A percentile compares a stretch with the other conserved stretches of the same genome.
These are phyloP conservation scores for Podaxis sp. DNA, from an alignment of 768 basidiomycete species.

Conservation along the genomic window DNA sequence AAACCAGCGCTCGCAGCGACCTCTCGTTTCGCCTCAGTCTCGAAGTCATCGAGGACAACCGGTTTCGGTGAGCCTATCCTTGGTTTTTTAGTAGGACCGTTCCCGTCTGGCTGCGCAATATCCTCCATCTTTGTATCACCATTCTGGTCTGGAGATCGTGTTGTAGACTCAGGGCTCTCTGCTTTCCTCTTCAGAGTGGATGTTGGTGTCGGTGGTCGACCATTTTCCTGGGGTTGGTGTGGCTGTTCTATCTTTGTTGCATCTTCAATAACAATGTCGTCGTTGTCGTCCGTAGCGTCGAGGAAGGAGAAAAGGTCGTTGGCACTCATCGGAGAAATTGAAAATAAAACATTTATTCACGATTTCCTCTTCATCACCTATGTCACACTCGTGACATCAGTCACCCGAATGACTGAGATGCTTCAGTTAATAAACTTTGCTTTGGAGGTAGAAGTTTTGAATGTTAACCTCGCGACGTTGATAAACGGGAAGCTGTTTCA, in stretches of 20 bases:
- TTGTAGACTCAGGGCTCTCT: conserved; percentile 20
- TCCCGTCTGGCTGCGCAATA: conserved; percentile 22
- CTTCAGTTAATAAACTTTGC: too few species aligned
- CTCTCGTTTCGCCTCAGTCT: conserved; percentile 91
- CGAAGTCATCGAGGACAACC: conserved; percentile 89
- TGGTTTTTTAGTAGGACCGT: conserved; percentile 55
- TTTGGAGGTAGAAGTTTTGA: too few species aligned
- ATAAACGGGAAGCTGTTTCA: too few species aligned
- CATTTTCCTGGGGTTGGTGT: conserved; percentile 30
- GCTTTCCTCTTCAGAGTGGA: conserved; percentile 46
- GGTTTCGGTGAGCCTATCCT: conserved; percentile 67
- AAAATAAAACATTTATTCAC: not conserved
- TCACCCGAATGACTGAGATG: not conserved
- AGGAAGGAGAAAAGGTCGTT: conserved; percentile 73
- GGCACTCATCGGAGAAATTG: conserved; percentile 37
- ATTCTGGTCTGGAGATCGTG: conserved; percentile 16
- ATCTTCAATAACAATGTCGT: conserved; percentile 21
- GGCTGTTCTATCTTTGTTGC: not conserved
- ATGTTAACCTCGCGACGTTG: too few species aligned
- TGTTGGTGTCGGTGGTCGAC: conserved; percentile 18
- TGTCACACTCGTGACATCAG: not conserved
- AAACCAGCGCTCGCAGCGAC: conserved; percentile 87
- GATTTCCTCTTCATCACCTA: not conserved
- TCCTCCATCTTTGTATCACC: conserved; percentile 28
- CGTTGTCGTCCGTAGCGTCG: conserved; percentile 37